A percentile compares a stretch with the other conserved stretches of the same genome.
These are phyloP conservation scores for Metschnikowia lochheadii DNA, from an alignment of 805 yeast species.

Conservation along the genomic window DNA sequence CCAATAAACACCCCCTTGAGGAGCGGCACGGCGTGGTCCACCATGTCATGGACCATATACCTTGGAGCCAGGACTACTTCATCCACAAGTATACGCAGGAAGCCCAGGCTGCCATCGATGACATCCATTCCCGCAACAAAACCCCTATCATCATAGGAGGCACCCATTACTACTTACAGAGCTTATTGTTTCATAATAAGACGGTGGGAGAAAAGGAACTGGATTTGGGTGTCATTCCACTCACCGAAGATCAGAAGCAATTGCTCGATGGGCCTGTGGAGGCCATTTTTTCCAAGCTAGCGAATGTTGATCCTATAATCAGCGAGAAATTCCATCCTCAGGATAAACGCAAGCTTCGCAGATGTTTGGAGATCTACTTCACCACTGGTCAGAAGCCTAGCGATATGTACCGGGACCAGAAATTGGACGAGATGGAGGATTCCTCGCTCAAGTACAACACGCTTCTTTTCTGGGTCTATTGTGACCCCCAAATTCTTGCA, in stretches of 20 bases:
- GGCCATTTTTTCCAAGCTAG: constrained; percentile 44
- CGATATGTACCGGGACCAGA: constrained; percentile 63
- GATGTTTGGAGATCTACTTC: constrained; percentile 79
- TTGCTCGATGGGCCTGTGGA: constrained; percentile 57
- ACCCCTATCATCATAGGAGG: constrained; percentile 92
- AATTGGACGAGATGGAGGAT: constrained; percentile 35
- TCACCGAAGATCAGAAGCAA: constrained; percentile 25
- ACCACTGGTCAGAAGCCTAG: constrained; percentile 67
- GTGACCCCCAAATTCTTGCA: constrained; percentile 55
- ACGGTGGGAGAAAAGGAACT: constrained; percentile 43
- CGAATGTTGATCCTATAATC: constrained; percentile 61
- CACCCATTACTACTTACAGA: constrained; percentile 88
- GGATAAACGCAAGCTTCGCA: constrained; percentile 69
- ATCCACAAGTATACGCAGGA: constrained; percentile 76
- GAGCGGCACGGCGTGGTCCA: constrained; percentile 77
- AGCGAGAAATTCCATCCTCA: constrained; percentile 88
- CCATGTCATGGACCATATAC: constrained; percentile 81
- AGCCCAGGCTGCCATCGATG: constrained; percentile 58
- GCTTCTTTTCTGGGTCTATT: constrained; percentile 78
- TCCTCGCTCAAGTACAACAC: constrained; percentile 56
- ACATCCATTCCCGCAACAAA: constrained; percentile 63
- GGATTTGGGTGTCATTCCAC: constrained; percentile 27
- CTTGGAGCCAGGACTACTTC: constrained; percentile 77
- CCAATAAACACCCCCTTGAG: constrained; percentile 84
- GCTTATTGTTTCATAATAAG: constrained; percentile 66